Percentiles rank a stretch among this genome's conserved stretches.
Conservation (phyloP, 2,329 filamentous ascomycete species). For the Neofusicoccum kwambonambiense region DNA sequence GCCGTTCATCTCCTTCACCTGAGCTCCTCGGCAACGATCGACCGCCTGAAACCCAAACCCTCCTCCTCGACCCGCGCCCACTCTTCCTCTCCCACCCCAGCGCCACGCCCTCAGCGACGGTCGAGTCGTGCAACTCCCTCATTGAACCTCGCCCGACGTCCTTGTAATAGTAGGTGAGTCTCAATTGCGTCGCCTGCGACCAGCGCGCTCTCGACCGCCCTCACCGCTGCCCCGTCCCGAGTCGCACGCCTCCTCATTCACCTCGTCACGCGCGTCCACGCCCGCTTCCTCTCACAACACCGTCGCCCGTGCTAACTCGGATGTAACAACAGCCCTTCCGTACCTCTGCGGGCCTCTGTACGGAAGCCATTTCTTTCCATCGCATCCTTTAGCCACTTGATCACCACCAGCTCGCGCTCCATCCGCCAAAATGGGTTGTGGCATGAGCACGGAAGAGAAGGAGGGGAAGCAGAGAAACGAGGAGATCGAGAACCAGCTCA, state of each 20-base stretch:
- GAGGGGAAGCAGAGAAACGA: conserved; percentile 99
- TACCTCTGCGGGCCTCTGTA: conserved; percentile 16
- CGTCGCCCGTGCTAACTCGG: conserved; percentile 9
- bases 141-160: conserved; percentile 5
- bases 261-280: conserved; percentile 8
- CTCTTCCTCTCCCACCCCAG: conserved; percentile 3
- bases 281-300: conserved; percentile 13
- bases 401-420: neutral
- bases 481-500: conserved; percentile 99
- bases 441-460: conserved; percentile 99
- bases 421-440: conserved; percentile 85
- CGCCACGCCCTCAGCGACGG: conserved; percentile 1
- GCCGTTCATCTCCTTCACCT: conserved; percentile 17
- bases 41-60: conserved; percentile 6
- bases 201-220: neutral
- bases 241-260: conserved; percentile 10
- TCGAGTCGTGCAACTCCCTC: conserved; percentile 16
- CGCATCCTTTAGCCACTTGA: conserved; percentile 1
- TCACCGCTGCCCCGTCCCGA: conserved; percentile 12
- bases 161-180: conserved; percentile 29
- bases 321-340: conserved; percentile 11
- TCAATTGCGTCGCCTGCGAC: conserved; percentile 11
- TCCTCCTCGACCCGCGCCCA: conserved; percentile 13
- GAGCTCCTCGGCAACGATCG: conserved; percentile 18
- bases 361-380: conserved; percentile 15